Conservation (phyloP, 768 basidiomycete species). For the Pleurotus djamor region DNA sequence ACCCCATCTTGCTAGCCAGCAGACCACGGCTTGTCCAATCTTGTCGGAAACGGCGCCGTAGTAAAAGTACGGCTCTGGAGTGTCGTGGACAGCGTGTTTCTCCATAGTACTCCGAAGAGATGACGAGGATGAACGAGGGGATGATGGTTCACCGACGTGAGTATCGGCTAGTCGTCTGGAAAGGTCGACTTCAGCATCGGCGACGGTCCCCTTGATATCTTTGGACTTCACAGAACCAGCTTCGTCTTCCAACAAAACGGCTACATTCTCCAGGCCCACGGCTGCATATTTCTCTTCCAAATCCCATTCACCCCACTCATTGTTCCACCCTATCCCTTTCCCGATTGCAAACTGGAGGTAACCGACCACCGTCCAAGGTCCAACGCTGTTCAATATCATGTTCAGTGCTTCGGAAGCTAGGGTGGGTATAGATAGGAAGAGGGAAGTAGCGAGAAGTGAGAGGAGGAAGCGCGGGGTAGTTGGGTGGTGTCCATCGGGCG, state of each 20-base stretch:
- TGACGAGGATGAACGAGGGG: constrained; percentile 7
- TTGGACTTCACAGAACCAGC: not conserved
- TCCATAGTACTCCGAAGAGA: not conserved
- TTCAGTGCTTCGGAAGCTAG: constrained; percentile 75
- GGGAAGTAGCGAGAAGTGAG: constrained; percentile 82
- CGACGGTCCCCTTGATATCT: not conserved
- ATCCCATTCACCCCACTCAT: constrained; percentile 16
- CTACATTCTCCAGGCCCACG: constrained; percentile 69
- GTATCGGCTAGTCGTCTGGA: not conserved
- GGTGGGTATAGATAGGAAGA: constrained; percentile 82
- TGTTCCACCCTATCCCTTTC: constrained; percentile 46
- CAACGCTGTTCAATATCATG: constrained; percentile 68
- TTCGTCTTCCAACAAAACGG: constrained; percentile 42
- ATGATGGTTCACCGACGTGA: not conserved
- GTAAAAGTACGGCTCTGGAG: constrained; percentile 44
- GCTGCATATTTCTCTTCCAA: constrained; percentile 55
- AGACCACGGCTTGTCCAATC: constrained; percentile 86
- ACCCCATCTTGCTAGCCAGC: constrained; percentile 89
- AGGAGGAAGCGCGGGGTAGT: constrained; percentile 81
- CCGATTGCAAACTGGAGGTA: constrained; percentile 88
- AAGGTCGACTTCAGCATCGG: constrained; percentile 2
- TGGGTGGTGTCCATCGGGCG: constrained; percentile 61
- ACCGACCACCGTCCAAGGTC: constrained; percentile 70
- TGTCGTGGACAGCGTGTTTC: constrained; percentile 10
- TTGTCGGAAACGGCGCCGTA: constrained; percentile 92